A percentile compares a stretch with the other conserved stretches of the same genome.
Evolutionary conservation across 805 yeast species (phyloP).

Genomic region (Candida tammaniensis): DNA sequence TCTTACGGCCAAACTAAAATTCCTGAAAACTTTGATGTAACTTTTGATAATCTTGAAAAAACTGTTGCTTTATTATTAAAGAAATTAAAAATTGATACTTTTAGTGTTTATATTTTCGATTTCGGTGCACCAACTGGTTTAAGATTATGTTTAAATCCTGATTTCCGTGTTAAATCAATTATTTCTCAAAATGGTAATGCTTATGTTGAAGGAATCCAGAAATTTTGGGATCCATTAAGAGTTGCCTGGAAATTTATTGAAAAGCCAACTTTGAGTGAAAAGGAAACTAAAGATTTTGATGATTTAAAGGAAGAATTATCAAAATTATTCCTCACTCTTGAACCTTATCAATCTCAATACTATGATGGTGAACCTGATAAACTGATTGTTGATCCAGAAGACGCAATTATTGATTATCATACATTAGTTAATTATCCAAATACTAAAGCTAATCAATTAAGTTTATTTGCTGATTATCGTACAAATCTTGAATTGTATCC

Average conservation of each 20-base stretch:
- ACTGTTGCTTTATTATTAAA: slow-evolving; percentile 29
- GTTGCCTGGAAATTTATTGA: slow-evolving; percentile 28
- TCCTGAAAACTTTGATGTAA: slow-evolving; percentile 23
- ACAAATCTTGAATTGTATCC: slow-evolving; percentile 35
- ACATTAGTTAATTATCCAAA: slow-evolving; percentile 23
- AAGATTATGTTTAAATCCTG: slow-evolving; percentile 33
- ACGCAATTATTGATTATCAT: slow-evolving; percentile 26
- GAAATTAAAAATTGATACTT: slow-evolving; percentile 22
- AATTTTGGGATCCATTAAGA: slow-evolving; percentile 37
- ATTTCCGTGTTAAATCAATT: slow-evolving; percentile 26
- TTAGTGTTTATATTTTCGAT: slow-evolving; percentile 38
- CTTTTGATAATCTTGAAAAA: slow-evolving; percentile 30
- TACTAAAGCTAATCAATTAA: slow-evolving; percentile 25
- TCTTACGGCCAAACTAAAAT: slow-evolving; percentile 37
- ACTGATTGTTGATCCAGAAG: slow-evolving; percentile 27
- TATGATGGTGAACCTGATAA: slow-evolving; percentile 24
- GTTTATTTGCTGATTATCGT: slow-evolving; percentile 33
- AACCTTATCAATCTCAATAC: slow-evolving; percentile 25
- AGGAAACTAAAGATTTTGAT: slow-evolving; percentile 12
- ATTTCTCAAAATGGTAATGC: slow-evolving; percentile 45
- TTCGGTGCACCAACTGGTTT: slow-evolving; percentile 45
- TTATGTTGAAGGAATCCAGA: slow-evolving; percentile 40
- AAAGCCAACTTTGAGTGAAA: slow-evolving; percentile 4
- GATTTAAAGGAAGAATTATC: slow-evolving; percentile 11
- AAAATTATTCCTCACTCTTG: slow-evolving; percentile 10